Conservation (phyloP, 1,284 basidiomycete genomes). For the Volvariella surrecta region DNA sequence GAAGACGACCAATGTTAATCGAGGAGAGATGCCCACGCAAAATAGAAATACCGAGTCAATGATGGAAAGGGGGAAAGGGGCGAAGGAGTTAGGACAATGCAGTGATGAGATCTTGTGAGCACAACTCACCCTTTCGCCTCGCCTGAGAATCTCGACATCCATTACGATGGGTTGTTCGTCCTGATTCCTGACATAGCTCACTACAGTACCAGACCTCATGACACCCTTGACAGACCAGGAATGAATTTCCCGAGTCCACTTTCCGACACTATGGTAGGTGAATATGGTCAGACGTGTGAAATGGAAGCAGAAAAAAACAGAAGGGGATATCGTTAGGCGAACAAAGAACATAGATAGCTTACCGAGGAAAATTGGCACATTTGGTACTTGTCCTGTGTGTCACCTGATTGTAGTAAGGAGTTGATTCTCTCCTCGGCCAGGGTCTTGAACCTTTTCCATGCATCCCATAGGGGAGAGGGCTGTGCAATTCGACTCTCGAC, state of each 20-base stretch:
- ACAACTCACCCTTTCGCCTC: background rate
- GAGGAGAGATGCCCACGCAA: too few species aligned
- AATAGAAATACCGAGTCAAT: too few species aligned
- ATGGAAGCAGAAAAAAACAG: background rate
- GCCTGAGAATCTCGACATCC: background rate
- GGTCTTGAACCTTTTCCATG: conserved; percentile 1
- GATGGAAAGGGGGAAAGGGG: background rate
- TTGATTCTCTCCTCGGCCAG: conserved; percentile 1
- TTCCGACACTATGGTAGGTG: conserved; percentile 1
- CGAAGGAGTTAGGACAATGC: background rate
- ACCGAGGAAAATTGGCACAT: background rate
- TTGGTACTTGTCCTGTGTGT: conserved; percentile 1
- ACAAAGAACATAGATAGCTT: background rate
- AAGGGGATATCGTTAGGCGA: background rate
- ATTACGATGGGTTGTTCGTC: background rate
- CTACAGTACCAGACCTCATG: conserved; percentile 1
- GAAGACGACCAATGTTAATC: too few species aligned
- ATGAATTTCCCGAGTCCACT: background rate
- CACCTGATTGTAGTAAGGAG: background rate
- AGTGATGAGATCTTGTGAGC: background rate
- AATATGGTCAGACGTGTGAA: background rate
- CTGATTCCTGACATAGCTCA: background rate
- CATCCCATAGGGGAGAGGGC: background rate
- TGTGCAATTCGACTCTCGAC: background rate
- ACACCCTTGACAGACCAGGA: background rate